Evolutionary conservation across 1,284 basidiomycete genomes (phyloP).

Genomic region (Ceratobasidium sp.): DNA sequence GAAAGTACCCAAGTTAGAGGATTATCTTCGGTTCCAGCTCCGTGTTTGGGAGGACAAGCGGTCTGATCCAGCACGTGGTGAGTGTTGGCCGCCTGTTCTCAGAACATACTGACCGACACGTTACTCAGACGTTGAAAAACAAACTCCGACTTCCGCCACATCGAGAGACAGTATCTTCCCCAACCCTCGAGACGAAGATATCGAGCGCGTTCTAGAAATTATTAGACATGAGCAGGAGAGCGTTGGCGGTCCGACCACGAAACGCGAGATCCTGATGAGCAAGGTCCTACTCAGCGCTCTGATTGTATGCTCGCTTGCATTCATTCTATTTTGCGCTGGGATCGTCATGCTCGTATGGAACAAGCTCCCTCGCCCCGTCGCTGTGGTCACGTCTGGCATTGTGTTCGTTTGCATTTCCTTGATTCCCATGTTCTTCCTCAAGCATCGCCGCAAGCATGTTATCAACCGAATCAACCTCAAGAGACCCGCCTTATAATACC

Average conservation of each 20-base stretch:
- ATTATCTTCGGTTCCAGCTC: conserved; percentile 31
- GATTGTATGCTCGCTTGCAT: conserved; percentile 1
- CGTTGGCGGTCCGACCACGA: neutral
- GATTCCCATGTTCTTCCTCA: conserved; percentile 20
- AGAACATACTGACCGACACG: neutral
- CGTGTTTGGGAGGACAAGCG: conserved; percentile 21
- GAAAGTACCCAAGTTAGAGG: conserved; percentile 6
- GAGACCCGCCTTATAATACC: conserved; percentile 19
- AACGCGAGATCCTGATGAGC: conserved; percentile 23
- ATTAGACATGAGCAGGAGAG: neutral
- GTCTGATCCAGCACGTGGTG: conserved; percentile 5
- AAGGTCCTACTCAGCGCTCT: conserved; percentile 18
- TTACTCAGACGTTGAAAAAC: neutral
- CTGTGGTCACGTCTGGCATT: conserved; percentile 17
- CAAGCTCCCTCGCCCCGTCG: conserved; percentile 13
- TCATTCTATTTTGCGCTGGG: conserved; percentile 22
- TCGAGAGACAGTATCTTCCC: conserved; percentile 11
- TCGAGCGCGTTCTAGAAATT: conserved; percentile 6
- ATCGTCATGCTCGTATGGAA: conserved; percentile 33
- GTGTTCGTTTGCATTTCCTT: conserved; percentile 4
- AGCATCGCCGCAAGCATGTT: conserved; percentile 33
- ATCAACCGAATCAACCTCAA: conserved; percentile 22
- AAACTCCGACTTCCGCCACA: neutral
- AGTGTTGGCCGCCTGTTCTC: neutral
- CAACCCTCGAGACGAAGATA: conserved; percentile 32